These are phyloP conservation scores for Suillus tomentosus DNA, from an alignment of 768 basidiomycete species.

Conservation along the genomic window DNA sequence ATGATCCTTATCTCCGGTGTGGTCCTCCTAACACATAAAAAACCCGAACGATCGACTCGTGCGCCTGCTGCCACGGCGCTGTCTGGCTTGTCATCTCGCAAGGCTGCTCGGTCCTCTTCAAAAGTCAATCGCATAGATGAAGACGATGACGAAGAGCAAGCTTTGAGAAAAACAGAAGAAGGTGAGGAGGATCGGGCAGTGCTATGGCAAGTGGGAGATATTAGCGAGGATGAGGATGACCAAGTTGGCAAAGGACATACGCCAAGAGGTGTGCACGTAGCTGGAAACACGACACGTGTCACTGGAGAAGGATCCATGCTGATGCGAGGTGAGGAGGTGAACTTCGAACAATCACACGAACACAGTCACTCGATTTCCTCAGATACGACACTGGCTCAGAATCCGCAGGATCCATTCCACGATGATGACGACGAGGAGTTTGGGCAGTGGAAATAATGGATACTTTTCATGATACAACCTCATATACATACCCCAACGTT, in stretches of 20 bases:
- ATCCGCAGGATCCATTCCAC: slow-evolving; percentile 17
- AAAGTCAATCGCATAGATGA: slow-evolving; percentile 18
- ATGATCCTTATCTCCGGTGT: slow-evolving; percentile 87
- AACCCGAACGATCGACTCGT: slow-evolving; percentile 56
- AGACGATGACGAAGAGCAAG: slow-evolving; percentile 40
- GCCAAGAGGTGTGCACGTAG: slow-evolving; percentile 21
- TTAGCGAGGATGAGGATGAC: slow-evolving; percentile 66
- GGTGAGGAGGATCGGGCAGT: slow-evolving; percentile 36
- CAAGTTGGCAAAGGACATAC: slow-evolving; percentile 39
- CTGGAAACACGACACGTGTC: slow-evolving; percentile 14
- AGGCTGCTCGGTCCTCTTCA: slow-evolving; percentile 27
- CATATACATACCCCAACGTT: background rate
- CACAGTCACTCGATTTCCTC: slow-evolving; percentile 38
- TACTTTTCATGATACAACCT: slow-evolving; percentile 10
- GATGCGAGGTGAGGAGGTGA: slow-evolving; percentile 38
- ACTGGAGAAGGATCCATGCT: slow-evolving; percentile 46
- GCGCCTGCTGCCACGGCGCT: slow-evolving; percentile 30
- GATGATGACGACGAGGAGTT: slow-evolving; percentile 34
- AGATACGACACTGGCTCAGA: slow-evolving; percentile 36
- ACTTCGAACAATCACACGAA: slow-evolving; percentile 33
- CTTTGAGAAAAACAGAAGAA: slow-evolving; percentile 36
- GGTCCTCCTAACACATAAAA: slow-evolving; percentile 91
- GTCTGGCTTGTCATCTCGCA: slow-evolving; percentile 21
- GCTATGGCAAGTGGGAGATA: slow-evolving; percentile 75
- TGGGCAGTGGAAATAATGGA: slow-evolving; percentile 33